Evolutionary conservation across 192 early-diverging fungal genomes (phyloP), one percentile per base, ranked within the genome.

Genomic region (Coemansia sp.): DNA sequence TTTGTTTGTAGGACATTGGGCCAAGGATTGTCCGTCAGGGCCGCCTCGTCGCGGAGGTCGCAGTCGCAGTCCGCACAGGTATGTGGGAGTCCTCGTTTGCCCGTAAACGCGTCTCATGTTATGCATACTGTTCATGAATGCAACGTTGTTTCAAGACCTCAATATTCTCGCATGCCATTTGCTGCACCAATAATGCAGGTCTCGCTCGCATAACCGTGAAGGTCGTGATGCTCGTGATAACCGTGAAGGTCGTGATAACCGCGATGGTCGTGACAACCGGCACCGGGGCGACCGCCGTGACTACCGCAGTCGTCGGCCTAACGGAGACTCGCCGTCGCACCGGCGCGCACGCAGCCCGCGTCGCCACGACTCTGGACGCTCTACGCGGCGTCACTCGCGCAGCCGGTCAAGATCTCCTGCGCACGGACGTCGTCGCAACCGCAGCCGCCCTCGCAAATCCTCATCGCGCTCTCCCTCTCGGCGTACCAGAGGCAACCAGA

Each of bases 21-120:
- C 78, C 59, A 74, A 62, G 59, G 78, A 81, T 47, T 81, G 78
- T 25, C 61, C 70, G 12, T 59, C 57, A n/a, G 38, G 59, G 1
- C 11, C 25, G 15, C 35, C 47, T 11, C 60, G 60, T n/a, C 54
- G 64, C 29, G 53, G 64, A 9, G 56, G 72, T 37, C 63, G 70
- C 43, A 65, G 66, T 60, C 75, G 75, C 50, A 67, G 72, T 48
- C 78, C 72, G 23, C 69, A 66, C 68, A 74, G 77, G 72, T 74
- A 74, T 54, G 70, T 73, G 56, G 39, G 38, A 52, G 29, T 10
- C 21, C 6, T 8, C 32, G 32, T 35, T 35, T 35, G 32, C 32
- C 32, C 32, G 32, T 35, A 35, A 35, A 6, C 32, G 32, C 32
- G 7, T 29, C 27, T 29, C 21, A 21, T 21, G 21, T 21, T 21